phyloP scores from a whole-genome alignment of 1,139 yeast species.

The Diutina rugosa region DNA sequence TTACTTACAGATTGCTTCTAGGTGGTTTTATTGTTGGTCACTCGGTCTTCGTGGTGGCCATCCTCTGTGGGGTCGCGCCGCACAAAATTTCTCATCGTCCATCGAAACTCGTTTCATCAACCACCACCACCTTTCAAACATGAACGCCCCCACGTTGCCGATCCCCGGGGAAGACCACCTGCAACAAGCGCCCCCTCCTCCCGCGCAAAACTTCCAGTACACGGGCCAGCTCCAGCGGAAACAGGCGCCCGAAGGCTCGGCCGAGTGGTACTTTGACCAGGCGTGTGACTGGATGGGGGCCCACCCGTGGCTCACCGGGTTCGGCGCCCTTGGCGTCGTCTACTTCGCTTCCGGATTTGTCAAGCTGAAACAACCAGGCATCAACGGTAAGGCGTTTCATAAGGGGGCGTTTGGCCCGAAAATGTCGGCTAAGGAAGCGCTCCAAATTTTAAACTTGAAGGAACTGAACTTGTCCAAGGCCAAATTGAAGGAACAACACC shows the following conservation, averaged over 20 bases:
- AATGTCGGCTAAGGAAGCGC: slow-evolving; percentile 85
- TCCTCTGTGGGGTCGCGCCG: not conserved
- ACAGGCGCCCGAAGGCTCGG: slow-evolving; percentile 32
- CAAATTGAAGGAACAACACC: slow-evolving; percentile 81
- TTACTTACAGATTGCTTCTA: no score
- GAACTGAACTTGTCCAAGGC: slow-evolving; percentile 67
- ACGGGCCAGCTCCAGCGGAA: slow-evolving; percentile 30
- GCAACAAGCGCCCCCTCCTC: not conserved
- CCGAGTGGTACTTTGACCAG: slow-evolving; percentile 61
- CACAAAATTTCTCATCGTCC: not conserved
- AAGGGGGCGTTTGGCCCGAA: slow-evolving; percentile 86
- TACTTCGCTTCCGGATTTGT: slow-evolving; percentile 59
- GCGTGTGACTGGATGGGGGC: slow-evolving; percentile 50
- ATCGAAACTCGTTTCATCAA: not conserved
- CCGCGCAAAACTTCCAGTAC: slow-evolving; percentile 9
- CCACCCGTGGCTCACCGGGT: slow-evolving; percentile 66
- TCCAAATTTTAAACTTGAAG: slow-evolving; percentile 73
- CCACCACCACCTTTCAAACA: not conserved
- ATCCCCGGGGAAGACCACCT: not conserved
- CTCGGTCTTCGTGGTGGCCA: not conserved
- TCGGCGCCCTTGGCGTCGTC: slow-evolving; percentile 55
- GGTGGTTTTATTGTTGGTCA: no score
- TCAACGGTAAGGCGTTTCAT: slow-evolving; percentile 57
- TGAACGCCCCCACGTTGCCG: slow-evolving; percentile 2
- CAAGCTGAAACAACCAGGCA: slow-evolving; percentile 60